phyloP scores from a whole-genome alignment of 768 basidiomycete genomes.

The Pilatotrama ljubarskyi region DNA sequence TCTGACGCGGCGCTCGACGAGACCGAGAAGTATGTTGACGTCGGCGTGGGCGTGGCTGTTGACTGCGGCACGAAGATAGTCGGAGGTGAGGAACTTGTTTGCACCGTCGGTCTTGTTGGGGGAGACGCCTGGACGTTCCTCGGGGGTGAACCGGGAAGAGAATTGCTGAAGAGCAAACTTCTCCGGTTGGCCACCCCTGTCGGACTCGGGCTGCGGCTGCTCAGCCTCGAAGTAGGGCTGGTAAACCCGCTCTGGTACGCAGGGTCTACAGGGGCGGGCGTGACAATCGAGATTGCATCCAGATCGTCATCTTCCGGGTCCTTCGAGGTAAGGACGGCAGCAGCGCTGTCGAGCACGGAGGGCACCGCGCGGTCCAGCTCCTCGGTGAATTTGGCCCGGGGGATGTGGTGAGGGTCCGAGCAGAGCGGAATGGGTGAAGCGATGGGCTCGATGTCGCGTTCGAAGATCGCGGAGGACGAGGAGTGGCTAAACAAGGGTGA shows the following conservation, averaged over 20 bases:
- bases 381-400: constrained; percentile 71
- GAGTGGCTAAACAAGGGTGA: constrained; percentile 48
- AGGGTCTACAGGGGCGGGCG: constrained; percentile 45
- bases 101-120: constrained; percentile 29
- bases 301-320: constrained; percentile 42
- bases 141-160: constrained; percentile 21
- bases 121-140: constrained; percentile 20
- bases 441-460: constrained; percentile 84
- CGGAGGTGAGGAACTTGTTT: constrained; percentile 24
- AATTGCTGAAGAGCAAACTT: constrained; percentile 37
- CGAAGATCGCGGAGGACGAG: constrained; percentile 88
- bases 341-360: constrained; percentile 82
- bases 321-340: constrained; percentile 59
- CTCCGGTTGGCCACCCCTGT: constrained; percentile 36
- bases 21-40: constrained; percentile 50
- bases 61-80: constrained; percentile 15
- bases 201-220: constrained; percentile 70
- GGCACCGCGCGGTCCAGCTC: constrained; percentile 80
- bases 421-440: constrained; percentile 40
- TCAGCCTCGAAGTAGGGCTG: constrained; percentile 62
- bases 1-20: constrained; percentile 25
- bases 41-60: constrained; percentile 38
- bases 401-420: constrained; percentile 69
- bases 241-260: constrained; percentile 55
- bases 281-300: constrained; percentile 62